Conservation (phyloP, 2,329 filamentous ascomycete genomes). For the Huntiella savannae region DNA sequence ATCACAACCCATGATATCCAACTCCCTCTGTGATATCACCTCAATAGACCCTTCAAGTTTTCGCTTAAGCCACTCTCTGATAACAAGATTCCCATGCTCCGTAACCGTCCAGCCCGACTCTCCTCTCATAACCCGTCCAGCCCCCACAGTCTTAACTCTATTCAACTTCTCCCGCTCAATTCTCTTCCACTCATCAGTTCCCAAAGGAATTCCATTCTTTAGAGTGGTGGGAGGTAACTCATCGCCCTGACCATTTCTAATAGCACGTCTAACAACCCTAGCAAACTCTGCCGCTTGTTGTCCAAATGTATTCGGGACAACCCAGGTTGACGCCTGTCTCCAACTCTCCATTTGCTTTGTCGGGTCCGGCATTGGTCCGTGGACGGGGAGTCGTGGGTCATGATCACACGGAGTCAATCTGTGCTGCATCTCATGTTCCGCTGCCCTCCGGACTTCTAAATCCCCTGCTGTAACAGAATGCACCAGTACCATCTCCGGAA, state of each 20-base stretch:
- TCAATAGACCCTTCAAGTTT: not conserved
- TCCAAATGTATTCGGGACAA: conserved; percentile 6
- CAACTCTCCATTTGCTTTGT: no score
- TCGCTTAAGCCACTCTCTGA: conserved; percentile 1
- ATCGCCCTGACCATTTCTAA: not conserved
- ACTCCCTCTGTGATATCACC: not conserved
- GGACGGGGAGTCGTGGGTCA: conserved; percentile 25
- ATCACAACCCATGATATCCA: not conserved
- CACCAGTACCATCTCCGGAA: conserved; percentile 31
- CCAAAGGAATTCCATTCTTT: no score
- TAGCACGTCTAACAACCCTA: conserved; percentile 14
- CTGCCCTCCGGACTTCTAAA: conserved; percentile 21
- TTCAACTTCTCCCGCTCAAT: not conserved
- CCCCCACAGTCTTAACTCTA: not conserved
- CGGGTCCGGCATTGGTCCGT: conserved; percentile 15
- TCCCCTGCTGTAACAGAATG: conserved; percentile 18
- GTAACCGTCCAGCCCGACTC: not conserved
- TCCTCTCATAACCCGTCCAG: not conserved
- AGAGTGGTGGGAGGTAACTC: not conserved
- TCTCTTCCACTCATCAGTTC: not conserved
- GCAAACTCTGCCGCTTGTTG: conserved; percentile 4
- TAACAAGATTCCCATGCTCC: not conserved
- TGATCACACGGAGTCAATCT: conserved; percentile 30
- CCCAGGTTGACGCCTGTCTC: not conserved
- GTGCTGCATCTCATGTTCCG: conserved; percentile 20